phyloP scores from a whole-genome alignment of 148 eudicot species.

The Rhododendron griersonianum region DNA sequence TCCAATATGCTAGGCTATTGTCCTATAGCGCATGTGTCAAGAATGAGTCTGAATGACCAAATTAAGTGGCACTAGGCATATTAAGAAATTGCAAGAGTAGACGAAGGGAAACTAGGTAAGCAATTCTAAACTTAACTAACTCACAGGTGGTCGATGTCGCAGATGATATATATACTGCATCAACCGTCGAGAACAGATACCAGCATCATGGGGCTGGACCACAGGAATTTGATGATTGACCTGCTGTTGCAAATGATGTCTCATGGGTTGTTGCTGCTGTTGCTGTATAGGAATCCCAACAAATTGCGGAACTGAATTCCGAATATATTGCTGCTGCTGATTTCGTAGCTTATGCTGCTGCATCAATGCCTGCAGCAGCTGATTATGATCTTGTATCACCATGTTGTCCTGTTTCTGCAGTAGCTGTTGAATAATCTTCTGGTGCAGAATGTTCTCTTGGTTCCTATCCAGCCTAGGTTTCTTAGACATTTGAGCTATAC shows the following conservation, averaged over 20 bases:
- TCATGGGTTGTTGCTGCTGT: constrained; percentile 12
- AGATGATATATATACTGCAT: constrained; percentile 23
- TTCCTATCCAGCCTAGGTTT: constrained; percentile 22
- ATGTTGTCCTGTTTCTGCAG: constrained; percentile 12
- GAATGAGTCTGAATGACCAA: neutral
- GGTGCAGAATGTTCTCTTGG: constrained; percentile 16
- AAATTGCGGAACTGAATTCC: constrained; percentile 9
- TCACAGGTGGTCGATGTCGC: constrained; percentile 38
- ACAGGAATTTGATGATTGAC: neutral
- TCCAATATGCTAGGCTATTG: constrained; percentile 42
- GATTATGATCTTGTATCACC: constrained; percentile 18
- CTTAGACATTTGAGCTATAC: constrained; percentile 17
- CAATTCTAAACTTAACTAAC: constrained; percentile 10
- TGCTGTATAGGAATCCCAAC: constrained; percentile 15
- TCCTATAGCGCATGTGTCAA: constrained; percentile 24
- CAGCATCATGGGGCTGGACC: constrained; percentile 7
- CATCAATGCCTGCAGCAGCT: constrained; percentile 3
- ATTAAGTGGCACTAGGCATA: neutral
- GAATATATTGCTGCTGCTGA: constrained; percentile 12
- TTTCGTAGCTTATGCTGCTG: constrained; percentile 17
- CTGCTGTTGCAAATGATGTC: constrained; percentile 12
- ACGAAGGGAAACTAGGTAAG: neutral
- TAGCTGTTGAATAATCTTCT: constrained; percentile 14
- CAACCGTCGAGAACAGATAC: constrained; percentile 25
- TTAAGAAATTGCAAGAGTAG: neutral